Base-by-base conservation (phyloP, 257 asterid genomes). In the Salvia splendens region DNA sequence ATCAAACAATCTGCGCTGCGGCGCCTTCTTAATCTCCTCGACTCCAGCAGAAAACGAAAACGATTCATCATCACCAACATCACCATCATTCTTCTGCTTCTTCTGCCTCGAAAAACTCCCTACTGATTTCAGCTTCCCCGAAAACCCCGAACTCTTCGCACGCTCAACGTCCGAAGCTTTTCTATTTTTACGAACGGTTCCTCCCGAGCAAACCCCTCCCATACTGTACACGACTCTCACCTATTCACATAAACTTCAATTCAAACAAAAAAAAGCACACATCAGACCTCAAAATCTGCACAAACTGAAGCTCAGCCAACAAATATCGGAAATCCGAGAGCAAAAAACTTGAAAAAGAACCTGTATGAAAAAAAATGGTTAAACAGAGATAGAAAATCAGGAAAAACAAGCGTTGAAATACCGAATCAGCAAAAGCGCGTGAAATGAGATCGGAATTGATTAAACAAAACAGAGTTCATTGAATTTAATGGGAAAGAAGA, bases 151-250 rank as follows among this genome's bases (percentile, higher is more conserved):
- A 64, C 53, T 73, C 57, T 80, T 78, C 65, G 70, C 87, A 38
- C 78, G 79, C 77, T 77, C 83, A 56, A 45, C 79, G 50, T 79
- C 87, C 12, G 49, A 47, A 56, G 87, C 53, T 63, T 70, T 81
- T 73, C 78, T 61, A 57, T 64, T 82, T 64, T 68, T 83, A 85
- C 74, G 86, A 8, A 64, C 77, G 40, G 81, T 84, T 52, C 97
- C 97, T 50, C 83, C 83, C 2, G 99, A 79, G 82, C 99, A 93
- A 74, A 87, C 91, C 51, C 86, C 95, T 78, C 99, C 99, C 99
- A 93, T 94, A 77, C 70, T 83, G 65, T 61, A 41, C 16, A 67
- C 75, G 55, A 65, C 46, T 59, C 73, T 65, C 57, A 67, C 73
- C 77, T 73, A 75, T 10, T 48, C 75, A 68, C 70, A 63, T 24